These are phyloP conservation scores for Kappamyces sp. DNA, from an alignment of 192 early-diverging fungal species.

Conservation along the genomic window DNA sequence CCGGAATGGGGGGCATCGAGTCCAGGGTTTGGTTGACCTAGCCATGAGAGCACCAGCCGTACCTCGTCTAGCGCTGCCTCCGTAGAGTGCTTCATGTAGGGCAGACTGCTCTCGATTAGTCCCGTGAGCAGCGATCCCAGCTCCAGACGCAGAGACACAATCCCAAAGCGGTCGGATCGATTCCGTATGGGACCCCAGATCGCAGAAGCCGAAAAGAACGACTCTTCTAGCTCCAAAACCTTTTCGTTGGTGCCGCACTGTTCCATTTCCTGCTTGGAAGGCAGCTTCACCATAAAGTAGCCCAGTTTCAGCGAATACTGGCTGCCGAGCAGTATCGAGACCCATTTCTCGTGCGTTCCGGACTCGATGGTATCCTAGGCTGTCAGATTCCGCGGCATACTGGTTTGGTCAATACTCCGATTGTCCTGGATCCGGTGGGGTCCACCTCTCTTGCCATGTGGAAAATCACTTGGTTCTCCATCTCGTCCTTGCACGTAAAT, in stretches of 20 bases:
- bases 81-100: constrained; percentile 34
- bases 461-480: constrained; percentile 54
- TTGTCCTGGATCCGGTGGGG: constrained; percentile 42
- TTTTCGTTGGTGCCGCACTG: constrained; percentile 26
- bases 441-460: constrained; percentile 48
- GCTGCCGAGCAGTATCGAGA: constrained; percentile 44
- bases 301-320: constrained; percentile 42
- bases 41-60: not conserved
- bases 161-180: constrained; percentile 38
- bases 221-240: constrained; percentile 25
- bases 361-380: constrained; percentile 45
- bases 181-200: constrained; percentile 32
- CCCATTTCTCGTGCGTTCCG: constrained; percentile 45
- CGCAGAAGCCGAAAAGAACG: constrained; percentile 26
- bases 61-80: constrained; percentile 34
- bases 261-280: constrained; percentile 36
- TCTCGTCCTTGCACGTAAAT: constrained; percentile 55
- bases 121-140: constrained; percentile 31
- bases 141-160: constrained; percentile 28
- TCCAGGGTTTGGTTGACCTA: constrained; percentile 21
- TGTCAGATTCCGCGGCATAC: no score
- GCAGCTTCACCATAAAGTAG: constrained; percentile 50
- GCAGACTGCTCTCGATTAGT: constrained; percentile 34
- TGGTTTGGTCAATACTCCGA: constrained; percentile 59
- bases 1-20: constrained; percentile 30